phyloP scores from a whole-genome alignment of 352 stramenopile genomes.

The Globisporangium lucens region DNA sequence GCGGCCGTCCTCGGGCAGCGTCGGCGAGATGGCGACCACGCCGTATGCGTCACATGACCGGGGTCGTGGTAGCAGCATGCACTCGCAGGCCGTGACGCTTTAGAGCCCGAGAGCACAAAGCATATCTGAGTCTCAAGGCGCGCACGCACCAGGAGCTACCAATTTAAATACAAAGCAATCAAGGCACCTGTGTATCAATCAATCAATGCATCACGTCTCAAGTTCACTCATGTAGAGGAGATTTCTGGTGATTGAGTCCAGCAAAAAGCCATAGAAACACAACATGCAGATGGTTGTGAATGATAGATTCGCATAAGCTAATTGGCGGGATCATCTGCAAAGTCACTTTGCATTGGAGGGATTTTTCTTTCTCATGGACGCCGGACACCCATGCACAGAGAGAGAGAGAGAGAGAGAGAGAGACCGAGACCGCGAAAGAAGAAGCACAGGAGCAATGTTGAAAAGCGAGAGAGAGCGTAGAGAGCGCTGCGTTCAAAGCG shows the following conservation, averaged over 20 bases:
- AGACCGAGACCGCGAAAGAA: neutral
- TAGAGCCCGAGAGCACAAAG: neutral
- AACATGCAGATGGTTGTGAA: neutral
- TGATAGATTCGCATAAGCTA: neutral
- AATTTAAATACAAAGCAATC: constrained; percentile 1
- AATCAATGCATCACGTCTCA: neutral
- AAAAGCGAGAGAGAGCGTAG: neutral
- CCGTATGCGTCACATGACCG: constrained; percentile 5
- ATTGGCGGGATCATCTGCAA: constrained; percentile 7
- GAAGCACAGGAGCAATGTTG: neutral
- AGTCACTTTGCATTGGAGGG: neutral
- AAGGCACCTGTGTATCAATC: neutral
- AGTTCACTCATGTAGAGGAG: neutral
- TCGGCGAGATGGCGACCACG: constrained; percentile 9
- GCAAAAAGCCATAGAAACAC: neutral
- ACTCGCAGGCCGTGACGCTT: constrained; percentile 16
- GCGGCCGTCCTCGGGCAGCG: constrained; percentile 11
- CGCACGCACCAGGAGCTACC: neutral
- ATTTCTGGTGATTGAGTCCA: neutral
- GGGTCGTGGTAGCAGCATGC: neutral
- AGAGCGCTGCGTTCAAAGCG: constrained; percentile 8
- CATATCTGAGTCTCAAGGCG: too few species aligned
- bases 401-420: neutral
- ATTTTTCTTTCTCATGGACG: constrained; percentile 11
- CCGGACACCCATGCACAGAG: constrained; percentile 1